Base-by-base conservation (phyloP, 768 basidiomycete species). In the Pleurotus tuber-regium region DNA sequence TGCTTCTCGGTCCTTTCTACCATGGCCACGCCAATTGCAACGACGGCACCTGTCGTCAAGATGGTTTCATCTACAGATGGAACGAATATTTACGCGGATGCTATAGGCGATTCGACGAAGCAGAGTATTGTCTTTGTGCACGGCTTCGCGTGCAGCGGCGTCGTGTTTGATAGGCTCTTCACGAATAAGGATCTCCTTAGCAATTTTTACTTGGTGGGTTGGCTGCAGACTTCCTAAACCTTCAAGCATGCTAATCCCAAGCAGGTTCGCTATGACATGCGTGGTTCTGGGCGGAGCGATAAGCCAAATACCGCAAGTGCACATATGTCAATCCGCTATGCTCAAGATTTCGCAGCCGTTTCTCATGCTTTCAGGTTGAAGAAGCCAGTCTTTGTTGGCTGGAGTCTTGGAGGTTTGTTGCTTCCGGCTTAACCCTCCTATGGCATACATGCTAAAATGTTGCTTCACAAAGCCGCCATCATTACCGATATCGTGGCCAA, bases 41-140 rank as follows among this genome's bases (percentile, higher is more conserved):
- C 35, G 7, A 2, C n/a, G n/a, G n/a, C n/a, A n/a, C n/a, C n/a
- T n/a, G 6, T 38, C 8, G 41, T 42, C 41, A 47, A 47, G 23
- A 47, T 24, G n/a, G 28, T 52, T 19, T 44, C 29, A 33, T 60
- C 70, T 8, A 54, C 62, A 12, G 73, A 73, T 51, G 71, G 71
- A 11, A 69, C 69, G n/a, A 54, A 52, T 24, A 65, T 75, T 25
- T 72, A 64, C 54, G 62, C 50, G 18, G 41, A 52, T 18, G 24
- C 51, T 1, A 43, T 25, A 2, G 51, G 51, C 31, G 30, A 52
- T 41, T 18, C 51, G 4, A 31, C 10, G 19, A 52, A 52, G 29
- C 51, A 41, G 33, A 52, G 51, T 29, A 33, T 52, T 29, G 41
- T 52, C 21, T 52, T 52, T 31, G 42, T 52, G 4, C 51, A 52